phyloP scores from a whole-genome alignment of 2,329 filamentous ascomycete species.

The Reticulascus tulasneorum region DNA sequence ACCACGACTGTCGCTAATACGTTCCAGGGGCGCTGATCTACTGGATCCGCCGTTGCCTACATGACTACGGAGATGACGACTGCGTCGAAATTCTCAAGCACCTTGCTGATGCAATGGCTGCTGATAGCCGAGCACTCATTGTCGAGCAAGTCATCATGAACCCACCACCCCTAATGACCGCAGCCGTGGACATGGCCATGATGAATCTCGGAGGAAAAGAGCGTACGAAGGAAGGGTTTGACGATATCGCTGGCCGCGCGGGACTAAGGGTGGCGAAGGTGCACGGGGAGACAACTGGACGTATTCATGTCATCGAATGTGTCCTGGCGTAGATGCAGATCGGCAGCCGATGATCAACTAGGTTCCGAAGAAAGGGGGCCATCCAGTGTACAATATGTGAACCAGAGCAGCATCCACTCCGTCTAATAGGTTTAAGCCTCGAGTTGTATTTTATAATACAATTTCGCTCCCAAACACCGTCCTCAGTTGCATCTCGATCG shows the following conservation, averaged over 20 bases:
- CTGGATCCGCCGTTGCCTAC: constrained; percentile 30
- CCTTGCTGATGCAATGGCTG: constrained; percentile 23
- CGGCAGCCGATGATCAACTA: too few species aligned
- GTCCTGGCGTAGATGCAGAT: too few species aligned
- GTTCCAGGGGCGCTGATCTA: constrained; percentile 30
- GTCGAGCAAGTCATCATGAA: constrained; percentile 24
- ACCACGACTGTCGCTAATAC: constrained; percentile 1
- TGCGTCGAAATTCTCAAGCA: constrained; percentile 25
- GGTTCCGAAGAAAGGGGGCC: too few species aligned
- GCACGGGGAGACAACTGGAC: constrained; percentile 7
- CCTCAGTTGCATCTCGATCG: too few species aligned
- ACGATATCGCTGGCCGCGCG: constrained; percentile 16
- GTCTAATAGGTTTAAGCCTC: too few species aligned
- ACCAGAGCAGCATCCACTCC: too few species aligned
- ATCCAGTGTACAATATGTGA: too few species aligned
- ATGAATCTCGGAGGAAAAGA: constrained; percentile 27
- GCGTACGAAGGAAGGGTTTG: constrained; percentile 20
- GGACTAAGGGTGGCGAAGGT: constrained; percentile 23
- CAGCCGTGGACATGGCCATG: constrained; percentile 25
- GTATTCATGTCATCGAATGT: constrained; percentile 11
- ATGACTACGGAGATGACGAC: constrained; percentile 31
- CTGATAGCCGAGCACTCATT: constrained; percentile 28
- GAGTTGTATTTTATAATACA: too few species aligned
- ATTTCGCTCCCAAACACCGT: too few species aligned
- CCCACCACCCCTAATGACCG: constrained; percentile 18